A percentile compares a stretch with the other conserved stretches of the same genome.
phyloP scores from a whole-genome alignment of 345 rosid species.

The Citrus unshiu region DNA sequence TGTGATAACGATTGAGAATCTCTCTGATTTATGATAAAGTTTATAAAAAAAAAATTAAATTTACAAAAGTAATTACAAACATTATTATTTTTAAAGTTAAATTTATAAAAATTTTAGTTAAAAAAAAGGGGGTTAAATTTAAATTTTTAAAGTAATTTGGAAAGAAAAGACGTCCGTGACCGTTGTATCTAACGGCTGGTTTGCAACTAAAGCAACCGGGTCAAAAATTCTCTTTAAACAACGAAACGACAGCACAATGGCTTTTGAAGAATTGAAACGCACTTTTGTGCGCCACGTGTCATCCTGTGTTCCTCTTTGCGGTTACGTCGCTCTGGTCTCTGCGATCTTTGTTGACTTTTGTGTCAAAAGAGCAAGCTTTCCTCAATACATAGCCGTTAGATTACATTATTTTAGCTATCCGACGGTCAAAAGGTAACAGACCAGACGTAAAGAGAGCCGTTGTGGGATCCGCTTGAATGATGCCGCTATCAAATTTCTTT shows the following conservation, averaged over 20 bases:
- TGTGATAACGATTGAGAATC: too few species aligned
- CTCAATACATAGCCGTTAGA: background rate
- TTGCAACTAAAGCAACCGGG: background rate
- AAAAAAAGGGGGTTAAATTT: too few species aligned
- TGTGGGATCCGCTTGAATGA: background rate
- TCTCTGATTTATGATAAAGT: too few species aligned
- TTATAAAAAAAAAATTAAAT: too few species aligned
- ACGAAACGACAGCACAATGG: background rate
- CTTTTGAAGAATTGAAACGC: background rate
- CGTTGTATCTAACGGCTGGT: constrained; percentile 5
- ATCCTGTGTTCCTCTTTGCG: background rate
- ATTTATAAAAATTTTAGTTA: too few species aligned
- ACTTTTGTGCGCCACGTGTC: background rate
- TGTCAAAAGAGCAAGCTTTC: background rate
- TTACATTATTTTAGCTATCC: background rate
- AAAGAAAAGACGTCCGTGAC: background rate
- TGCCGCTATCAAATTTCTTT: background rate
- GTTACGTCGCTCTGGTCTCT: background rate
- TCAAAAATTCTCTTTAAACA: background rate
- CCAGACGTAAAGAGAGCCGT: background rate
- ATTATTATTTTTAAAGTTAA: too few species aligned
- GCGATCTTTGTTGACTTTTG: background rate
- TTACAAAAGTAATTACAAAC: too few species aligned
- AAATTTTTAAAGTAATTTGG: too few species aligned
- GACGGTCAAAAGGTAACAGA: background rate